Conservation (phyloP, 2,329 filamentous ascomycete species). For the Diaporthe destruens region DNA sequence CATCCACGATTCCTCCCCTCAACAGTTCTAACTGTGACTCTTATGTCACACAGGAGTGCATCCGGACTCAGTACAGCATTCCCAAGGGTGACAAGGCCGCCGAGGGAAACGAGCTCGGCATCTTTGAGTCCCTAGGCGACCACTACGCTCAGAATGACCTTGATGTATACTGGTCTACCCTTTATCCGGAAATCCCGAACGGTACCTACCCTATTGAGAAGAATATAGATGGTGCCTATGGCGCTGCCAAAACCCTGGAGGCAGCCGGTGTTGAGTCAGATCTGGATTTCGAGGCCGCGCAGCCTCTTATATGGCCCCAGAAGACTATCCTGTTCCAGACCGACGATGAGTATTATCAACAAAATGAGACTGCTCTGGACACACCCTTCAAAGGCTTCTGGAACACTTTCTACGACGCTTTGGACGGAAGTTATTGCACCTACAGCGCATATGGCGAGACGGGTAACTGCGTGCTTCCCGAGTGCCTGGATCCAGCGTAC, state of each 20-base stretch:
- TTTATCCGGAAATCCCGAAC: slow-evolving; percentile 45
- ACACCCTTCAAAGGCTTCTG: slow-evolving; percentile 48
- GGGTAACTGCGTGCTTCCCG: slow-evolving; percentile 55
- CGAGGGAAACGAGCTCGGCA: slow-evolving; percentile 41
- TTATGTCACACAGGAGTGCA: slow-evolving; percentile 43
- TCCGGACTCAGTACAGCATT: slow-evolving; percentile 41
- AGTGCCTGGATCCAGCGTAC: slow-evolving; percentile 60
- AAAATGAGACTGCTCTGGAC: slow-evolving; percentile 41
- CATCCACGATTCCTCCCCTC: slow-evolving; percentile 21
- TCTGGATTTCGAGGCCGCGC: slow-evolving; percentile 62
- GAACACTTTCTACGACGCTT: slow-evolving; percentile 61
- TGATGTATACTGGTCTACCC: slow-evolving; percentile 42
- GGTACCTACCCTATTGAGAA: slow-evolving; percentile 48
- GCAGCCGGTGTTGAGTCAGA: slow-evolving; percentile 53
- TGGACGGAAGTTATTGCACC: slow-evolving; percentile 58
- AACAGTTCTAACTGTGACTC: slow-evolving; percentile 38
- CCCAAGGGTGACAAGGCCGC: slow-evolving; percentile 40
- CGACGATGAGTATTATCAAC: slow-evolving; percentile 49
- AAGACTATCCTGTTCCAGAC: slow-evolving; percentile 51
- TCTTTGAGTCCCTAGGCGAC: slow-evolving; percentile 41
- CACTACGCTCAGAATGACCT: slow-evolving; percentile 41
- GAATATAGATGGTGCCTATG: slow-evolving; percentile 47
- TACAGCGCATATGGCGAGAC: slow-evolving; percentile 61
- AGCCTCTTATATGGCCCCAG: slow-evolving; percentile 65
- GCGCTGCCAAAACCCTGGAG: slow-evolving; percentile 37